Evolutionary conservation across 2,329 filamentous ascomycete species (phyloP), one percentile per base, ranked within the genome.

Genomic region (Colletotrichum magnum): DNA sequence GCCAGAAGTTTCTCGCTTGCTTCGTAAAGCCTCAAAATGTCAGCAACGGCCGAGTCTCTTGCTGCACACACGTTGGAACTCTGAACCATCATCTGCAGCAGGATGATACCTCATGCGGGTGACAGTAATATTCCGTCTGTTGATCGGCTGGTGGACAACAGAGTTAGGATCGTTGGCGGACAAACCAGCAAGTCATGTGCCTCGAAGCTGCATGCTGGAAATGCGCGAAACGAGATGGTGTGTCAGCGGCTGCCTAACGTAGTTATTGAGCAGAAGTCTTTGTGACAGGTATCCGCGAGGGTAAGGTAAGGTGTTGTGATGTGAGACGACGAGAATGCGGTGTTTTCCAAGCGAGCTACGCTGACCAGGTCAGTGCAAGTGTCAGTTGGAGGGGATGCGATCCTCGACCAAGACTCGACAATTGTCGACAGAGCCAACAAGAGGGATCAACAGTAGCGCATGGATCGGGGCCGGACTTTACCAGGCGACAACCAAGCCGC

Each of bases 241-340:
- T 64, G 65, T 68, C 65, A 64, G 60, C 65, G 26, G 60, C 60
- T 68, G 64, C 64, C 64, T 68, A 26, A 36, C 32, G 32, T 36
- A 24, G 21, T 24, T 24, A 64, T 52, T 10, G 54, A 32, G 39
- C 45, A 26, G 43, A 45, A 43, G 26, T 39, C 39, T 16, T 53
- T 58, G 26, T 12, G 64, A 52, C 16, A 68, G 59, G 47, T 54
- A 41, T 36, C 7, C 39, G 28, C 26, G 52, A 64, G 53, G 59
- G 52, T 68, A 47, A 68, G 64, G 59, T 68, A 7, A 64, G 26
- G 15, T 32, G 39, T 32, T 3, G 18, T 16, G 15, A 36, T 7
- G 32, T 36, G 32, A 36, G 32, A 12, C 32, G 32, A 10, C 32
- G 32, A 10, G 32, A 36, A 36, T 39, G 41, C n/a, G 21, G 21